Base-by-base conservation (phyloP, 108 stramenopile genomes). In the Schizochytrium sp. region DNA sequence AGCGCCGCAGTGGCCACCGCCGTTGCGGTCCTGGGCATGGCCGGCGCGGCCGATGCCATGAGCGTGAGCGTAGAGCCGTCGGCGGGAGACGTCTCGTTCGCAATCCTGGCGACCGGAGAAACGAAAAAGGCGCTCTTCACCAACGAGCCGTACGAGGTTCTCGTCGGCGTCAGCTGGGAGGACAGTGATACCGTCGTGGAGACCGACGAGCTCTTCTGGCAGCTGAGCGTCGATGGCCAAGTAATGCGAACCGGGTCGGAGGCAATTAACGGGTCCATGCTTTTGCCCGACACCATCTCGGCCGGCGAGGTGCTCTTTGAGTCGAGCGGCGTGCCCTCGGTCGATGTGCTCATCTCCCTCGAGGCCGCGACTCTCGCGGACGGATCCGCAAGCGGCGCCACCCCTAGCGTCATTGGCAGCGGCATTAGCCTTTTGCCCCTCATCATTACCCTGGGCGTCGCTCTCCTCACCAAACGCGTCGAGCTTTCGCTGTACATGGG, bases 401-500 rank as follows among this genome's bases (percentile, higher is more conserved):
- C 63, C 63, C 63, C 63, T 12, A n/a, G 25, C 23, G 76, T 83
- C 76, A 83, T 53, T 83, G 76, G 76, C 8, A 14, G 48, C n/a
- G 95, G 92, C 21, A 91, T 88, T 5, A 89, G 90, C 34, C 91
- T 92, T 53, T 72, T 91, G 34, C 95, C 95, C 0, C 87, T 94
- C 41, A n/a, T 93, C 47, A 47, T 94, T 6, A 88, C 92, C 5
- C 89, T 93, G 12, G 43, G 90, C 14, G 87, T 94, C 4, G 94
- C 95, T 5, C 57, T 89, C 19, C 91, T 90, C 28, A 93, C 93
- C 28, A 57, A 92, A 3, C 89, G 90, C 59, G 91, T 94, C 71
- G 93, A 93, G 72, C 88, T 93, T 3, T 92, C 93, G 53, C 92
- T 93, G 48, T 91, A 90, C 44, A 47, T 89, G 28, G 94, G 93